phyloP scores from a whole-genome alignment of 352 stramenopile species.

The Pythium phragmitis region DNA sequence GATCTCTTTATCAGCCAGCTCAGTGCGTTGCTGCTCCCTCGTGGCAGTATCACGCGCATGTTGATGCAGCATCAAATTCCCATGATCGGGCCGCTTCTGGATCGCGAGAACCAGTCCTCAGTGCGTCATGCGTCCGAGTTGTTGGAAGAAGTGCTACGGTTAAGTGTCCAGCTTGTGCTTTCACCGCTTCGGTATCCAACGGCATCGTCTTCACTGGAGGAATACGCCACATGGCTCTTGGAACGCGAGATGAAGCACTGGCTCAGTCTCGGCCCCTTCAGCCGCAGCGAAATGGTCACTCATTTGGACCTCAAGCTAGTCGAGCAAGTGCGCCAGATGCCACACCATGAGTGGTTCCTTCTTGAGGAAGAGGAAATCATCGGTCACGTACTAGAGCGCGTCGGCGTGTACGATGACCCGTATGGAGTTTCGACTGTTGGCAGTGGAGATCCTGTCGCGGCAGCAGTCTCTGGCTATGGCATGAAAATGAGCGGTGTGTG shows the following conservation, averaged over 20 bases:
- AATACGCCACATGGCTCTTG: conserved; percentile 41
- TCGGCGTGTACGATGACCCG: conserved; percentile 64
- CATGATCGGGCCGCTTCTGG: conserved; percentile 19
- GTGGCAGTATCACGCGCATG: conserved; percentile 50
- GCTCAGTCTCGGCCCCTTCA: conserved; percentile 65
- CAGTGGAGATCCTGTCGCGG: conserved; percentile 7
- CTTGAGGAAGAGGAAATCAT: conserved; percentile 82
- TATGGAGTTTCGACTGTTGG: conserved; percentile 10
- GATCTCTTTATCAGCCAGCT: conserved; percentile 74
- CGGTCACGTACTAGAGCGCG: conserved; percentile 54
- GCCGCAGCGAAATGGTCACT: conserved; percentile 61
- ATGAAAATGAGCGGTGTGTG: conserved; percentile 74
- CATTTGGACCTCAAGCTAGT: conserved; percentile 74
- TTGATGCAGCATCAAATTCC: conserved; percentile 55
- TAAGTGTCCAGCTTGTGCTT: conserved; percentile 61
- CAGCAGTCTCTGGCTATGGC: conserved; percentile 38
- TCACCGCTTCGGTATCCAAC: conserved; percentile 46
- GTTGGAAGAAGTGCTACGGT: conserved; percentile 59
- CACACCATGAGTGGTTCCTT: conserved; percentile 46
- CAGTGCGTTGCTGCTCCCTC: conserved; percentile 46
- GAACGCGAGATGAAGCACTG: conserved; percentile 80
- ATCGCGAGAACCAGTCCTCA: conserved; percentile 24
- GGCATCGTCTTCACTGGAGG: conserved; percentile 16
- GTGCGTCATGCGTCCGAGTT: conserved; percentile 51
- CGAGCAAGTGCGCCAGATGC: conserved; percentile 67